Percentiles rank a stretch among this genome's conserved stretches.
Conservation (phyloP, 148 eudicot genomes). For the Arbutus unedo region DNA sequence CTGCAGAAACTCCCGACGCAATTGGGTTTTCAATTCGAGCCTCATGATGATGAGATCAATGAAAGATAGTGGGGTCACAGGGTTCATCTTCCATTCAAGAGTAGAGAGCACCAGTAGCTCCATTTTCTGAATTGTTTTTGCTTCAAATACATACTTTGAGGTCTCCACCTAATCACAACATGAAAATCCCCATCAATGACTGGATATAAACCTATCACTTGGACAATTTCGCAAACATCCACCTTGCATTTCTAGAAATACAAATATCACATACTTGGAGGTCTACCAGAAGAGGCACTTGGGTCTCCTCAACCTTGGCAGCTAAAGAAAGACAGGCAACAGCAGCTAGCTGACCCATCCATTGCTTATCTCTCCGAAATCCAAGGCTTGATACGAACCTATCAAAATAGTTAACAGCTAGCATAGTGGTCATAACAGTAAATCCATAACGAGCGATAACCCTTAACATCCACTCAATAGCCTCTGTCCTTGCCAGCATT, state of each 20-base stretch:
- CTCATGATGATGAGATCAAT: slow-evolving; percentile 49
- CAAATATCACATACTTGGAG: slow-evolving; percentile 55
- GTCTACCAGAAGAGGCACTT: slow-evolving; percentile 62
- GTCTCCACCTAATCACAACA: slow-evolving; percentile 50
- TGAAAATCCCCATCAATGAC: slow-evolving; percentile 13
- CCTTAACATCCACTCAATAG: slow-evolving; percentile 61
- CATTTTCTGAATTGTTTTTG: slow-evolving; percentile 75
- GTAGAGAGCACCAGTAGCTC: slow-evolving; percentile 75
- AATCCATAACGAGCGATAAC: slow-evolving; percentile 55
- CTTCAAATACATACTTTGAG: slow-evolving; percentile 52
- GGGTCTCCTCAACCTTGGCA: slow-evolving; percentile 74
- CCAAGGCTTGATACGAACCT: slow-evolving; percentile 44
- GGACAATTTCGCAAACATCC: slow-evolving; percentile 34
- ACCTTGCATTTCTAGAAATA: slow-evolving; percentile 9
- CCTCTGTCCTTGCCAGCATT: slow-evolving; percentile 42
- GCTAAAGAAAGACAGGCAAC: slow-evolving; percentile 82
- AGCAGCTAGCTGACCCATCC: slow-evolving; percentile 77
- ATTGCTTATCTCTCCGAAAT: slow-evolving; percentile 56
- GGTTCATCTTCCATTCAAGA: slow-evolving; percentile 77
- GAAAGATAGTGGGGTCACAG: slow-evolving; percentile 75
- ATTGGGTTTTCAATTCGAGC: slow-evolving; percentile 45
- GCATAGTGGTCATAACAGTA: slow-evolving; percentile 38
- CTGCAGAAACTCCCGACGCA: slow-evolving; percentile 42
- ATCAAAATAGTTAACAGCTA: slow-evolving; percentile 69
- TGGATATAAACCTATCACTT: background rate